Percentiles rank a stretch among this genome's conserved stretches.
Evolutionary conservation across 1,284 basidiomycete genomes (phyloP).

Genomic region (Naganishia sp.): DNA sequence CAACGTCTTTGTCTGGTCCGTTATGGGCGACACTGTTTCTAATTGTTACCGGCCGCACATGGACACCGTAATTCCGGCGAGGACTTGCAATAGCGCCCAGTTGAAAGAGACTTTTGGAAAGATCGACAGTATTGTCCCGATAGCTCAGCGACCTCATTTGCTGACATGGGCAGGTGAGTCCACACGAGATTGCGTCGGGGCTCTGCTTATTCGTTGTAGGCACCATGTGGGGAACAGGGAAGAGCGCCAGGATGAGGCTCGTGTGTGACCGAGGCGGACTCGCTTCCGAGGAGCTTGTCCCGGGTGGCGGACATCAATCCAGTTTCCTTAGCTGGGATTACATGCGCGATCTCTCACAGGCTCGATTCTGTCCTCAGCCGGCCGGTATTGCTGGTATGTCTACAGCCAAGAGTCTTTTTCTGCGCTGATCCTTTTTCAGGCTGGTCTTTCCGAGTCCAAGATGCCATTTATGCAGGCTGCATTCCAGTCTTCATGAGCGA

Average conservation of each 20-base stretch:
- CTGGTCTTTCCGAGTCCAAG: slow-evolving; percentile 56
- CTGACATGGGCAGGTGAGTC: slow-evolving; percentile 46
- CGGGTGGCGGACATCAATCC: slow-evolving; percentile 45
- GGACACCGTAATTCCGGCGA: slow-evolving; percentile 53
- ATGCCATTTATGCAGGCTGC: slow-evolving; percentile 58
- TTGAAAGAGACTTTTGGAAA: slow-evolving; percentile 45
- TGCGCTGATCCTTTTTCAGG: slow-evolving; percentile 36
- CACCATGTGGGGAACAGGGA: slow-evolving; percentile 54
- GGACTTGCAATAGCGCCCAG: slow-evolving; percentile 44
- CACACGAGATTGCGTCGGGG: not conserved
- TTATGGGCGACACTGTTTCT: slow-evolving; percentile 52
- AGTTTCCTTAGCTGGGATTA: slow-evolving; percentile 50
- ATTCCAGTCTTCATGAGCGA: slow-evolving; percentile 57
- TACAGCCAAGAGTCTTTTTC: not conserved
- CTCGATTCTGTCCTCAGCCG: slow-evolving; percentile 56
- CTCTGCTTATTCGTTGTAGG: slow-evolving; percentile 24
- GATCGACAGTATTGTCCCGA: slow-evolving; percentile 42
- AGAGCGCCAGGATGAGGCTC: slow-evolving; percentile 47
- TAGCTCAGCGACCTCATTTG: slow-evolving; percentile 43
- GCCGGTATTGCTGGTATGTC: slow-evolving; percentile 51
- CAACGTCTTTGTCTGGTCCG: slow-evolving; percentile 49
- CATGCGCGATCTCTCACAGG: slow-evolving; percentile 51
- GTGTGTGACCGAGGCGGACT: slow-evolving; percentile 49
- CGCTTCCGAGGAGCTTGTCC: slow-evolving; percentile 45
- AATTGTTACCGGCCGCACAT: slow-evolving; percentile 52